These are phyloP conservation scores for Coemansia sp. DNA, from an alignment of 192 early-diverging fungal genomes.

Conservation along the genomic window DNA sequence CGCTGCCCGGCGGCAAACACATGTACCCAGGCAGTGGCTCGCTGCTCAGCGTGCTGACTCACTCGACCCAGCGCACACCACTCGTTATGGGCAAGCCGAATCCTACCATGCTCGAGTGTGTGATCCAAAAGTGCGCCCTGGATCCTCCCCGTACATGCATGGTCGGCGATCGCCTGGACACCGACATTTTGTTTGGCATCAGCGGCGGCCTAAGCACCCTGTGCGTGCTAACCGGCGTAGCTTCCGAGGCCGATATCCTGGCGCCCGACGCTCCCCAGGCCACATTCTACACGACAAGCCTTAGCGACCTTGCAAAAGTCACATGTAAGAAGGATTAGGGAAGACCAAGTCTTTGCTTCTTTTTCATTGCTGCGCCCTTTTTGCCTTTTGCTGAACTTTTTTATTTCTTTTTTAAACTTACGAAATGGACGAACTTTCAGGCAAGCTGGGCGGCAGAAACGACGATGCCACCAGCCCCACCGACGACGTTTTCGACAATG, in stretches of 20 bases:
- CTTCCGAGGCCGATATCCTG: conserved; percentile 31
- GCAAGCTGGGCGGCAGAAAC: conserved; percentile 3
- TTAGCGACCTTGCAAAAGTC: conserved; percentile 29
- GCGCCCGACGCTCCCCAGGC: conserved; percentile 32
- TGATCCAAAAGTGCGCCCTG: conserved; percentile 78
- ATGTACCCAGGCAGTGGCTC: conserved; percentile 84
- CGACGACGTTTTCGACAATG: conserved; percentile 8
- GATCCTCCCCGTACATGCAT: conserved; percentile 84
- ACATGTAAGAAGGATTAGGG: conserved; percentile 9
- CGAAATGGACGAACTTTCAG: conserved; percentile 4
- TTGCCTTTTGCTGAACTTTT: not conserved
- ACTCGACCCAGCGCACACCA: conserved; percentile 78
- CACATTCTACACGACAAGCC: conserved; percentile 39
- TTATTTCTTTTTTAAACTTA: conserved; percentile 5
- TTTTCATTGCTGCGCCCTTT: not conserved
- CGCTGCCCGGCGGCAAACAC: conserved; percentile 77
- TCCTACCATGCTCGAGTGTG: conserved; percentile 90
- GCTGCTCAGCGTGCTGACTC: conserved; percentile 69
- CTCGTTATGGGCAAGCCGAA: conserved; percentile 91
- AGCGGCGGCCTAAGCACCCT: conserved; percentile 82
- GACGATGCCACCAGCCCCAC: conserved; percentile 15
- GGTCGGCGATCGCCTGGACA: conserved; percentile 96
- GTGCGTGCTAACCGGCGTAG: conserved; percentile 84
- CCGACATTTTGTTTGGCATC: conserved; percentile 94
- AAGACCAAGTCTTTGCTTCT: not conserved